phyloP scores from a whole-genome alignment of 2,329 filamentous ascomycete species.

The Ceratocystiopsis sp. region DNA sequence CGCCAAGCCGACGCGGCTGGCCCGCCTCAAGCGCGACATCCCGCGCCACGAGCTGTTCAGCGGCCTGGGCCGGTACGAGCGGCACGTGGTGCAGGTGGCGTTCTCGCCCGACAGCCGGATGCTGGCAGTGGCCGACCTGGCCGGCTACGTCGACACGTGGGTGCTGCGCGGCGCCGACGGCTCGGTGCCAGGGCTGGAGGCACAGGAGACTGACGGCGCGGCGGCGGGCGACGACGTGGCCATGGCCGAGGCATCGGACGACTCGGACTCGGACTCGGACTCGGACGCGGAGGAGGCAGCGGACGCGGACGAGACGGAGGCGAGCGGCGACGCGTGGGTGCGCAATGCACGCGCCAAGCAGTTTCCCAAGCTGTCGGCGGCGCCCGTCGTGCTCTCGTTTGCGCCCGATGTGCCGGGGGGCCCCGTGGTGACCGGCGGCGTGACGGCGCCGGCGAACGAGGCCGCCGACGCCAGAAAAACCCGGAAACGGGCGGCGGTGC shows the following conservation, averaged over 20 bases:
- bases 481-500: too few species aligned
- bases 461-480: too few species aligned
- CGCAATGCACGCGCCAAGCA: constrained; percentile 52
- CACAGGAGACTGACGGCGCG: constrained; percentile 8
- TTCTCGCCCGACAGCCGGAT: constrained; percentile 72
- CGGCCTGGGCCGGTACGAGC: constrained; percentile 58
- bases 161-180: constrained; percentile 44
- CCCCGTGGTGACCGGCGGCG: constrained; percentile 3
- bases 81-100: constrained; percentile 53
- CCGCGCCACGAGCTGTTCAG: constrained; percentile 41
- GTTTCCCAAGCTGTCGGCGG: constrained; percentile 49
- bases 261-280: constrained; percentile 11
- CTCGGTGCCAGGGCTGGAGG: neutral
- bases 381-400: constrained; percentile 54
- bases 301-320: neutral
- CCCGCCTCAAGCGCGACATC: constrained; percentile 24
- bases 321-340: constrained; percentile 38
- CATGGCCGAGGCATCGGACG: too few species aligned
- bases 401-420: constrained; percentile 27
- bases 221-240: constrained; percentile 6
- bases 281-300: constrained; percentile 25
- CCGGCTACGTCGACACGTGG: constrained; percentile 81
- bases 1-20: constrained; percentile 33
- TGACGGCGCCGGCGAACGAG: constrained; percentile 8
- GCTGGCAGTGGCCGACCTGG: constrained; percentile 63